These are phyloP conservation scores for Peronospora farinosa DNA, from an alignment of 352 stramenopile species.

Conservation along the genomic window DNA sequence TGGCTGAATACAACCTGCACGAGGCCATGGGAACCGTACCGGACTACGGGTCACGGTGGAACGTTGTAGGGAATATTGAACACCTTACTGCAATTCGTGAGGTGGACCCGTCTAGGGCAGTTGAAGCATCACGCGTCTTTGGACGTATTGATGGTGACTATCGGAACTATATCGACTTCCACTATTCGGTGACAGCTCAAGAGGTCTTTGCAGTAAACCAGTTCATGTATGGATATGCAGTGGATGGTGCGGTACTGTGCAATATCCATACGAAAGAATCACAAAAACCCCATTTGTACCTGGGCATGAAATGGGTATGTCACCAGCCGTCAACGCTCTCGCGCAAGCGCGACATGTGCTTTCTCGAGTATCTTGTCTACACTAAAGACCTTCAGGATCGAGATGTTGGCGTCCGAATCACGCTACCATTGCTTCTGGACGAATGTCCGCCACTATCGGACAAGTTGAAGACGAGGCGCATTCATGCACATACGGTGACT, in stretches of 20 bases:
- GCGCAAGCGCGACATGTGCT: slow-evolving; percentile 62
- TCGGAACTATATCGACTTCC: slow-evolving; percentile 58
- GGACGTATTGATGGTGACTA: slow-evolving; percentile 59
- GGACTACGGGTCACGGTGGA: slow-evolving; percentile 36
- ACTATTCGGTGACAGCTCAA: slow-evolving; percentile 46
- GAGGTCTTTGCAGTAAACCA: slow-evolving; percentile 66
- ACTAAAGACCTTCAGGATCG: slow-evolving; percentile 50
- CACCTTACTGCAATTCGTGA: slow-evolving; percentile 36
- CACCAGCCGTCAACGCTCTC: slow-evolving; percentile 51
- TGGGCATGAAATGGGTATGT: slow-evolving; percentile 81
- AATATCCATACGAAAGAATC: slow-evolving; percentile 65
- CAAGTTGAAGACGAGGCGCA: slow-evolving; percentile 46
- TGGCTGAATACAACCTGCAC: slow-evolving; percentile 41
- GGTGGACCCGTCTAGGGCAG: slow-evolving; percentile 28
- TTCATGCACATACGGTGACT: slow-evolving; percentile 48
- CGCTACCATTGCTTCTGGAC: slow-evolving; percentile 49
- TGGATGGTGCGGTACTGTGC: slow-evolving; percentile 61
- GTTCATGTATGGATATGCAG: slow-evolving; percentile 53
- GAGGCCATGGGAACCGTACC: slow-evolving; percentile 32
- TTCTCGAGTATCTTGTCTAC: slow-evolving; percentile 71
- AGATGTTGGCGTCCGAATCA: slow-evolving; percentile 66
- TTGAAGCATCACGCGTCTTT: slow-evolving; percentile 47
- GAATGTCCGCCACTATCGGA: slow-evolving; percentile 50
- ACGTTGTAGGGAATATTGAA: slow-evolving; percentile 29
- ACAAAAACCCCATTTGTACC: slow-evolving; percentile 40